Percentiles rank a stretch among this genome's conserved stretches.
phyloP scores from a whole-genome alignment of 2,329 filamentous ascomycete species.

The Clarireedia homoeocarpa region DNA sequence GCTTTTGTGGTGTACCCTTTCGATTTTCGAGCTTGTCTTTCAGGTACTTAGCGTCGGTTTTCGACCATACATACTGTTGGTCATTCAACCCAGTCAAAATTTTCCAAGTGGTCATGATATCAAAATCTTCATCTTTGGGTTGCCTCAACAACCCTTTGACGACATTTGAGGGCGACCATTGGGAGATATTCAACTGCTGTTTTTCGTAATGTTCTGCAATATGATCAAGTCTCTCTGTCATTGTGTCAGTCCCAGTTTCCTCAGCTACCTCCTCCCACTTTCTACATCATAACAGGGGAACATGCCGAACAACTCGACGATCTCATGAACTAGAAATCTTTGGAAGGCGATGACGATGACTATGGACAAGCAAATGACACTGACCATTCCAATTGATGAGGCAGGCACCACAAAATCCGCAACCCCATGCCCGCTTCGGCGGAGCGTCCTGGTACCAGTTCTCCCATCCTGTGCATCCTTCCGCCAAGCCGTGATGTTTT shows the following conservation, averaged over 20 bases:
- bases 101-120: constrained; percentile 16
- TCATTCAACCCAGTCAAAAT: constrained; percentile 10
- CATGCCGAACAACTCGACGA: neutral
- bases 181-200: constrained; percentile 6
- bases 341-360: no score
- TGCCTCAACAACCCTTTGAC: constrained; percentile 21
- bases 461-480: constrained; percentile 13
- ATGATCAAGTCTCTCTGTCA: constrained; percentile 16
- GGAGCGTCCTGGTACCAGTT: constrained; percentile 13
- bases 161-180: constrained; percentile 17
- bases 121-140: constrained; percentile 11
- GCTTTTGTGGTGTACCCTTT: constrained; percentile 10
- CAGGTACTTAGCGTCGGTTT: constrained; percentile 11
- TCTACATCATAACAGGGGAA: no score
- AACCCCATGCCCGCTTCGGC: constrained; percentile 21
- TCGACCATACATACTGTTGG: constrained; percentile 11
- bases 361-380: neutral
- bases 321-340: no score
- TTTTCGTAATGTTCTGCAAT: constrained; percentile 23
- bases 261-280: neutral
- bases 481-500: constrained; percentile 15
- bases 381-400: constrained; percentile 20
- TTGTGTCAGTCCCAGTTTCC: neutral
- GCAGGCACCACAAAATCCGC: constrained; percentile 20
- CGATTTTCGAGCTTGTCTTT: constrained; percentile 18